phyloP scores from a whole-genome alignment of 768 basidiomycete genomes.

The Tephrocybe sp. region DNA sequence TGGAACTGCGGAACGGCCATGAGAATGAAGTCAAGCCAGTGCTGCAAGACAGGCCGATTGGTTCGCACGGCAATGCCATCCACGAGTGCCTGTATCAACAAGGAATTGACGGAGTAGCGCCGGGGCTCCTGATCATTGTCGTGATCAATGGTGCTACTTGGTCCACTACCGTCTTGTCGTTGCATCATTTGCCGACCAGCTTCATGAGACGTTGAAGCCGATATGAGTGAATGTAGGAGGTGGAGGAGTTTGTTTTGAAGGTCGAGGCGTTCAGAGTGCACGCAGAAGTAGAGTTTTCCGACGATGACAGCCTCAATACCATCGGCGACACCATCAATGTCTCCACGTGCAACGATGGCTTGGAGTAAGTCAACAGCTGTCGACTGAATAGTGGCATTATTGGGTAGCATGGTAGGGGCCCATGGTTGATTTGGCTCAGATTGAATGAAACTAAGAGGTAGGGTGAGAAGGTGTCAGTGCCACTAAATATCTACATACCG shows the following conservation, averaged over 20 bases:
- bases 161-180: slow-evolving; percentile 27
- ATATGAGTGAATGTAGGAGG: slow-evolving; percentile 83
- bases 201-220: slow-evolving; percentile 49
- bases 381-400: slow-evolving; percentile 70
- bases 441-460: slow-evolving; percentile 60
- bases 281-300: slow-evolving; percentile 69
- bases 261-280: slow-evolving; percentile 72
- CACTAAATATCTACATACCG: slow-evolving; percentile 44
- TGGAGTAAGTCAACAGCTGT: slow-evolving; percentile 82
- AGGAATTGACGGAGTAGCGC: slow-evolving; percentile 59
- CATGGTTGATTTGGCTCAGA: slow-evolving; percentile 66
- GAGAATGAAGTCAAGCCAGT: slow-evolving; percentile 96
- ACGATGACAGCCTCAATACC: slow-evolving; percentile 71
- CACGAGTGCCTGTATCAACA: slow-evolving; percentile 74
- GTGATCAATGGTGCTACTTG: slow-evolving; percentile 32
- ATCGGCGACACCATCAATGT: slow-evolving; percentile 64
- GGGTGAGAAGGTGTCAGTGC: slow-evolving; percentile 1
- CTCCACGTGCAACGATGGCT: slow-evolving; percentile 77
- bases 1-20: slow-evolving; percentile 89
- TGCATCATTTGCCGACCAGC: slow-evolving; percentile 28
- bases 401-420: slow-evolving; percentile 51
- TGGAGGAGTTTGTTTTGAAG: slow-evolving; percentile 93
- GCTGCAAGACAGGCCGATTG: slow-evolving; percentile 84
- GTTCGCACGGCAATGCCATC: slow-evolving; percentile 71
- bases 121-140: slow-evolving; percentile 31